A percentile compares a stretch with the other conserved stretches of the same genome.
phyloP scores from a whole-genome alignment of 208 protist genomes.

The Trypanosoma vivax region DNA sequence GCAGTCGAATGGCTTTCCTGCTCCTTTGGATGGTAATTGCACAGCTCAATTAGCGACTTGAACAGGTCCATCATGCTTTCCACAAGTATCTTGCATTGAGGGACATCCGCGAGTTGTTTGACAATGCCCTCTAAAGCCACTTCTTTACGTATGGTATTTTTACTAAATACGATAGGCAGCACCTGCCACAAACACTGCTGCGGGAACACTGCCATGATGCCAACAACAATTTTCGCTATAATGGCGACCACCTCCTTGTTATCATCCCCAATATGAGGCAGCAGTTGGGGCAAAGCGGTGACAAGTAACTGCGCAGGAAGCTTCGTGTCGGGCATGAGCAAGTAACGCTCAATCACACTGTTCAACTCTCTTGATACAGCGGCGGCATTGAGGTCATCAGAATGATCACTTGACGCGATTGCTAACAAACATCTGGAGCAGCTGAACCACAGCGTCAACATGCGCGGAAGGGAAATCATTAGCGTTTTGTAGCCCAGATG shows the following conservation, averaged over 20 bases:
- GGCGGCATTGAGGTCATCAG: slow-evolving; percentile 14
- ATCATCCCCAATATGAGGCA: slow-evolving; percentile 85
- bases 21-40: slow-evolving; percentile 39
- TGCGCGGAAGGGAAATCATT: slow-evolving; percentile 89
- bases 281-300: slow-evolving; percentile 79
- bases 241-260: slow-evolving; percentile 40
- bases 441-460: slow-evolving; percentile 95
- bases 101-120: slow-evolving; percentile 25
- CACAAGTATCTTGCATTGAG: slow-evolving; percentile 27
- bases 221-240: slow-evolving; percentile 51
- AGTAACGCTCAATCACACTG: slow-evolving; percentile 16
- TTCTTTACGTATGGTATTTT: slow-evolving; percentile 28
- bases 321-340: slow-evolving; percentile 15
- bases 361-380: slow-evolving; percentile 22
- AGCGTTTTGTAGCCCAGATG: slow-evolving; percentile 75
- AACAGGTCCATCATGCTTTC: slow-evolving; percentile 51
- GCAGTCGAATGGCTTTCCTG: slow-evolving; percentile 19
- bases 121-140: slow-evolving; percentile 46
- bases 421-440: slow-evolving; percentile 31
- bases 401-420: slow-evolving; percentile 10
- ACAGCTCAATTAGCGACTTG: slow-evolving; percentile 67
- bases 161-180: slow-evolving; percentile 67
- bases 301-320: slow-evolving; percentile 56
- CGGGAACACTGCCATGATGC: slow-evolving; percentile 65
- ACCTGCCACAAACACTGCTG: slow-evolving; percentile 88